A percentile compares a stretch with the other conserved stretches of the same genome.
Evolutionary conservation across 768 basidiomycete genomes (phyloP).

Genomic region (Calocybe gangraenosa): DNA sequence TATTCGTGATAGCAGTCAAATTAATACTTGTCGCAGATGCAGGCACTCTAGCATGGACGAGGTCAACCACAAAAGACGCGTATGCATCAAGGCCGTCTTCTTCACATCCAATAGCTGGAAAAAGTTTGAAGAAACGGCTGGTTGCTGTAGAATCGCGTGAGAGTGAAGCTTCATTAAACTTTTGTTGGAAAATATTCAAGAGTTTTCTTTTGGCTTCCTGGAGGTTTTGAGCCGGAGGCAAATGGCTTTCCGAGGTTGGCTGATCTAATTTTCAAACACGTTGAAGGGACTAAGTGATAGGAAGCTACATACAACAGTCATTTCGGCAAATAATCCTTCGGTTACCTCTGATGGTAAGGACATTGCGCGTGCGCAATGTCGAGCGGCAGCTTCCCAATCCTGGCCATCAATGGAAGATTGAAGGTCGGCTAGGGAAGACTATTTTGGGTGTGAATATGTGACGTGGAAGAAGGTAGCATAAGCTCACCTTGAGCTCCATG

Average conservation of each 20-base stretch:
- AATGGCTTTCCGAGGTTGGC: conserved; percentile 88
- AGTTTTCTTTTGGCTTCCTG: conserved; percentile 70
- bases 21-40: conserved; percentile 76
- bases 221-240: conserved; percentile 83
- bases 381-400: conserved; percentile 95
- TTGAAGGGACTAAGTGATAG: too few species aligned
- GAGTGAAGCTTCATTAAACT: conserved; percentile 79
- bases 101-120: conserved; percentile 95
- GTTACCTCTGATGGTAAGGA: conserved; percentile 73
- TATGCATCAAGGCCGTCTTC: conserved; percentile 88
- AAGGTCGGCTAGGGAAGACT: conserved; percentile 38
- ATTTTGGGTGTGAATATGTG: conserved; percentile 7
- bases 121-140: conserved; percentile 94
- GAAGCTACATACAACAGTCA: conserved; percentile 65
- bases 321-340: conserved; percentile 80
- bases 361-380: conserved; percentile 91
- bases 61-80: conserved; percentile 87
- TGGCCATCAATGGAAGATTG: conserved; percentile 78
- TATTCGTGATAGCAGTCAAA: background rate
- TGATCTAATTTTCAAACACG: too few species aligned
- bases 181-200: conserved; percentile 69
- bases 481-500: conserved; percentile 85
- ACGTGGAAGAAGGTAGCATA: background rate
- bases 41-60: conserved; percentile 76
- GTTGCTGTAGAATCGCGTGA: conserved; percentile 82